Conservation (phyloP, 2,329 filamentous ascomycete genomes). For the Cladosporium velox region DNA sequence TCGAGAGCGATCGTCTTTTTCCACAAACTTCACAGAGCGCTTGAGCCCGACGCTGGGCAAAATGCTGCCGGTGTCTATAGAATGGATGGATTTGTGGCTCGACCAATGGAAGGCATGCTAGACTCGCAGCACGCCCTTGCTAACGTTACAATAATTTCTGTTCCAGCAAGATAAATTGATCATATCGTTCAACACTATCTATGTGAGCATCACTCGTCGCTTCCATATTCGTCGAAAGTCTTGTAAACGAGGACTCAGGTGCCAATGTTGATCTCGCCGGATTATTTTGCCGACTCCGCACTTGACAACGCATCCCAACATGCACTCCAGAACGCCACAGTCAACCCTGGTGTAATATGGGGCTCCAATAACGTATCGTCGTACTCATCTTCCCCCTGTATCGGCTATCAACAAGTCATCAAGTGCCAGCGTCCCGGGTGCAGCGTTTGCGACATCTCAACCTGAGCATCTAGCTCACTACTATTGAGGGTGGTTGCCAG, state of each 20-base stretch:
- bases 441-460: neutral
- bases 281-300: neutral
- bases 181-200: no score
- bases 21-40: neutral
- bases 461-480: no score
- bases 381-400: neutral
- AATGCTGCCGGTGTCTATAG: neutral
- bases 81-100: neutral
- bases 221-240: no score
- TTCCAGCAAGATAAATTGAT: no score
- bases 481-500: no score
- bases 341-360: neutral
- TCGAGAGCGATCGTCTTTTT: neutral
- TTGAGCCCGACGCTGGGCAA: neutral
- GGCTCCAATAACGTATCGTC: neutral
- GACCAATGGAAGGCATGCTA: neutral
- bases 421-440: neutral
- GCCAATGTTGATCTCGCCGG: neutral
- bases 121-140: neutral
- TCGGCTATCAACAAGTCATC: neutral
- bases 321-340: no score
- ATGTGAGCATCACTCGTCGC: no score
- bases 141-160: no score
- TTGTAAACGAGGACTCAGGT: no score
- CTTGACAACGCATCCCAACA: neutral